A percentile compares a stretch with the other conserved stretches of the same genome.
phyloP scores from a whole-genome alignment of 2,329 filamentous ascomycete species.

The Venturia nashicola region DNA sequence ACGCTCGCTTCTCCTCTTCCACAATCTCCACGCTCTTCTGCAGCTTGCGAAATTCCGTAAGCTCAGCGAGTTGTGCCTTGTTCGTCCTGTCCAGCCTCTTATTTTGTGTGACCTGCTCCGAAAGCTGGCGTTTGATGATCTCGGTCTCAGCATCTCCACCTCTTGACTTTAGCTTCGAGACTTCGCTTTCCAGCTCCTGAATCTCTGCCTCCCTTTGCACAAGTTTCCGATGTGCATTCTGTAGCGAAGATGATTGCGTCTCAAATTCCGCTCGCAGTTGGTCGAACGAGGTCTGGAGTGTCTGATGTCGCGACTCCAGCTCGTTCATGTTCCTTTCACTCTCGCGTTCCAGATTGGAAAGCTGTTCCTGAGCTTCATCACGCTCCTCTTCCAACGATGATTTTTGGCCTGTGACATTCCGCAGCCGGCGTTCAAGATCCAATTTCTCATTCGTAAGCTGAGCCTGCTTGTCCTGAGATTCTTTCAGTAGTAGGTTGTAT shows the following conservation, averaged over 20 bases:
- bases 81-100: constrained; percentile 70
- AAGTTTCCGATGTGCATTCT: constrained; percentile 53
- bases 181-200: constrained; percentile 67
- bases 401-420: constrained; percentile 55
- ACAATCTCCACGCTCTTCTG: constrained; percentile 86
- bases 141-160: constrained; percentile 72
- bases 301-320: constrained; percentile 46
- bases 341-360: constrained; percentile 57
- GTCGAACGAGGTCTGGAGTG: constrained; percentile 44
- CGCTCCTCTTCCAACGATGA: constrained; percentile 66
- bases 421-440: constrained; percentile 41
- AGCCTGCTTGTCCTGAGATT: constrained; percentile 43
- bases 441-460: constrained; percentile 42
- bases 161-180: constrained; percentile 73
- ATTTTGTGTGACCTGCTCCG: constrained; percentile 87
- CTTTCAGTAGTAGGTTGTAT: constrained; percentile 39
- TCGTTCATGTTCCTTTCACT: constrained; percentile 46
- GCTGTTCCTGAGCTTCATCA: constrained; percentile 67
- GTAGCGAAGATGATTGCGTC: constrained; percentile 43
- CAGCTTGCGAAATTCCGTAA: constrained; percentile 68
- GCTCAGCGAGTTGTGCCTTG: constrained; percentile 63
- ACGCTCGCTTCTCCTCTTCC: constrained; percentile 81
- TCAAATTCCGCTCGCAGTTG: constrained; percentile 49
- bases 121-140: constrained; percentile 76
- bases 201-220: constrained; percentile 57